Base-by-base conservation (phyloP, 345 rosid genomes). In the Durio zibethinus region DNA sequence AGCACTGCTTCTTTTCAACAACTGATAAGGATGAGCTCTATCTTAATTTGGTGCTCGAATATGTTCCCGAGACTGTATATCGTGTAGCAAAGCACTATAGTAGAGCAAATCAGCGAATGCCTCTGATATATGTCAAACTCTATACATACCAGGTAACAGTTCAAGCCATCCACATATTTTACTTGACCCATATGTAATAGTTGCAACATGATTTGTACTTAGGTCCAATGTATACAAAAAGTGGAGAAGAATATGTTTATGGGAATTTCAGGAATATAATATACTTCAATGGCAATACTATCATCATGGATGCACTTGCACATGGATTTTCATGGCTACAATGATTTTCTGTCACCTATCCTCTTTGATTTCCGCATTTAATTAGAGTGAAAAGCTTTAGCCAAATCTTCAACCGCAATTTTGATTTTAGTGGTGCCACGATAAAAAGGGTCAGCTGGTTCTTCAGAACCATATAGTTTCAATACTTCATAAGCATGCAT, bases 1-100 rank as follows among this genome's bases (percentile, higher is more conserved):
- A 86, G 73, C 89, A 88, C 78, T 86, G 90, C 54, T 88, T 88
- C 85, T 88, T 88, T 78, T 86, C 91, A 56, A 86, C 91, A 0
- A 85, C 91, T 3, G 87, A 85, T 31, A 88, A 83, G 73, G 88
- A 87, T 68, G 91, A 88, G 83, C 86, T 88, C 72, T 87, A 82
- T 76, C 87, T 88, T 53, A 86, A 72, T 36, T 18, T 50, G 56
- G 56, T 50, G 56, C 56, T 50, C 1, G n/a, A 50, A 18, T 50
- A 50, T 15, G 56, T 50, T 50, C 56, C 56, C 1, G 56, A 50
- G 80, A 89, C 87, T 63, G 83, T 87, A 68, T 82, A 89, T 71
- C 84, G 87, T n/a, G 87, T 87, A 45, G 76, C 82, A 62, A 85
- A 84, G 79, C 92, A 84, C 68, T 86, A 87, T 82, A 86, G 83